Percentiles rank a stretch among this genome's conserved stretches.
phyloP scores from a whole-genome alignment of 768 basidiomycete genomes.

The Russula griseocarnosa region DNA sequence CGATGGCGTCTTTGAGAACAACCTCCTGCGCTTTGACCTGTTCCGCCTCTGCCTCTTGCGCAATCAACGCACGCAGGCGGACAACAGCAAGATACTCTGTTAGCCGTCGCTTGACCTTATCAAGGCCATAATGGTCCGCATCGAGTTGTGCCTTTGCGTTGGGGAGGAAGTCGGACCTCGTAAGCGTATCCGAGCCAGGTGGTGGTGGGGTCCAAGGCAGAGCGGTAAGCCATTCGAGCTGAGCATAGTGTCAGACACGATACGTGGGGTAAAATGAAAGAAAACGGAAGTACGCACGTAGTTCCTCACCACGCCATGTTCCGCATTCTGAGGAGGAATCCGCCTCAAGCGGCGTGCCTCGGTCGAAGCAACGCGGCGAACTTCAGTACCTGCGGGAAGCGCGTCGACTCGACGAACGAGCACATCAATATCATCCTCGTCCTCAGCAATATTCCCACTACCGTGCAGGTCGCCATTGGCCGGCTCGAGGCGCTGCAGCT shows the following conservation, averaged over 20 bases:
- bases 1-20: slow-evolving; percentile 25
- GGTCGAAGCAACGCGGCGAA: slow-evolving; percentile 72
- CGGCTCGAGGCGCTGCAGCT: slow-evolving; percentile 55
- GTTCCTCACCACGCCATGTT: slow-evolving; percentile 82
- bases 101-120: slow-evolving; percentile 86
- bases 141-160: slow-evolving; percentile 79
- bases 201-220: slow-evolving; percentile 73
- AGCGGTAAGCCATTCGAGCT: slow-evolving; percentile 88
- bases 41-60: slow-evolving; percentile 20
- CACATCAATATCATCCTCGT: slow-evolving; percentile 75
- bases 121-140: slow-evolving; percentile 86
- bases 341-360: slow-evolving; percentile 83
- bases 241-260: slow-evolving; percentile 13
- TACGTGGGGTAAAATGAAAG: not conserved
- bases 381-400: slow-evolving; percentile 69
- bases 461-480: slow-evolving; percentile 7
- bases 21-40: slow-evolving; percentile 25
- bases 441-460: slow-evolving; percentile 39
- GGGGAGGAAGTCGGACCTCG: slow-evolving; percentile 56
- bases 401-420: slow-evolving; percentile 70
- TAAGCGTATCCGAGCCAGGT: slow-evolving; percentile 39
- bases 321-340: slow-evolving; percentile 86
- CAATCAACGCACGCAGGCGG: slow-evolving; percentile 40
- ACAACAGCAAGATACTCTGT: slow-evolving; percentile 92
- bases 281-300: slow-evolving; percentile 51